Base-by-base conservation (phyloP, 805 yeast species). In the Nakazawaea anatomiae region DNA sequence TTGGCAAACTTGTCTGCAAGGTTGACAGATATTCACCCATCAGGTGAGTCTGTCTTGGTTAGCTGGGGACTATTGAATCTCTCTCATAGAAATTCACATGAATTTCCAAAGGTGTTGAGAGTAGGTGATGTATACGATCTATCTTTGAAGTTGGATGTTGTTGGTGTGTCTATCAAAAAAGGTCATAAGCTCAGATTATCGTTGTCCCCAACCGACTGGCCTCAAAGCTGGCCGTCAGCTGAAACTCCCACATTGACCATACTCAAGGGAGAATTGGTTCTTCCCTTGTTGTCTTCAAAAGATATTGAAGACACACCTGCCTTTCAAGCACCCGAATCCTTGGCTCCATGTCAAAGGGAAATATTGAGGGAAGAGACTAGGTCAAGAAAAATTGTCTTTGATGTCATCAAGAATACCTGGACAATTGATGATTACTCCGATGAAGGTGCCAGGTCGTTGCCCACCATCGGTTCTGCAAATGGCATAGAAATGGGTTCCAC, bases 41-140 rank as follows among this genome's bases (percentile, higher is more conserved):
- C 64, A 18, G 67, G 67, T n/a, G 71, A 70, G 47, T 58, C 63
- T 50, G 65, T 69, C 9, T 57, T 74, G 42, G 57, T 74, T n/a
- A 69, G 75, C 1, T 73, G 79, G 78, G 78, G 77, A 14, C 71
- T 70, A 54, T 57, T 73, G 49, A 74, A 74, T 51, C 54, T 74
- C 42, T 60, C 72, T 1, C 76, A 73, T 57, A 64, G 71, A 48
- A 63, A 72, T 28, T 69, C 74, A 1, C 68, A 70, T 53, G 77
- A 73, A 54, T 58, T 55, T 50, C 79, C 78, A n/a, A 65, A 63
- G 50, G 56, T 54, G 46, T 56, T 74, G 48, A 59, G 53, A 31
- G 60, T 64, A 5, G 69, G 64, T 5, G 44, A 66, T 43, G 60
- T 57, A 39, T 73, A 73, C 51, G 64, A 68, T 12, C 60, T 73